Evolutionary conservation across 768 basidiomycete genomes (phyloP), one percentile per base, ranked within the genome.

Genomic region (Mycena belliarum): DNA sequence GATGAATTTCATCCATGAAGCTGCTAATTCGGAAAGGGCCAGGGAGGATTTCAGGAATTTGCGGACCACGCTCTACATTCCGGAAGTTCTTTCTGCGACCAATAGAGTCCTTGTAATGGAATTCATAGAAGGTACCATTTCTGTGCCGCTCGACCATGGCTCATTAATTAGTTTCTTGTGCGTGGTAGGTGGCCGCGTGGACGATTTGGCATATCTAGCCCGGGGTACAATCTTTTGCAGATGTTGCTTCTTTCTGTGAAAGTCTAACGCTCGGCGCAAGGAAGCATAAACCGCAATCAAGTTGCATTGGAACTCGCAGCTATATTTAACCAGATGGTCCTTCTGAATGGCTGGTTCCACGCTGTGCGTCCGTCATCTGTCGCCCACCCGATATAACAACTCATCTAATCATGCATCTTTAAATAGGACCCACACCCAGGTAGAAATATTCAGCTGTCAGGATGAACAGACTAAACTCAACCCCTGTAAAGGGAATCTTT

Each of bases 251-350:
- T 32, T 6, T 32, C 29, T 32, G 12, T 6, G 12, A 32, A 12
- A 12, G 29, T 6, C 29, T 32, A 32, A 32, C 12, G 6, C 29
- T 32, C 33, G 33, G 33, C 33, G 33, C 76, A 85, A 35, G 79
- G 91, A 59, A 79, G 83, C 43, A 98, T 99, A 60, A 93, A 99
- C 72, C 80, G 96, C 51, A 99, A 98, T 69, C 89, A 88, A 69
- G 95, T 99, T 42, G 87, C 94, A 1, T 75, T 96, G 52, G 95
- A 98, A 72, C 79, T 99, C 21, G 86, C 89, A 4, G 76, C 89
- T 62, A 96, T 99, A 66, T 98, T 98, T 69, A 89, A 84, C 48
- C 87, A 85, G 67, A 98, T 98, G 97, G 93, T 98, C 12, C 96
- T 98, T 67, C 70, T 97, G 41, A 92, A 96, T 69, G 95, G 95